Evolutionary conservation across 495 filamentous ascomycete species (phyloP), one percentile per base, ranked within the genome.

Genomic region (Penicillium cinerascens): DNA sequence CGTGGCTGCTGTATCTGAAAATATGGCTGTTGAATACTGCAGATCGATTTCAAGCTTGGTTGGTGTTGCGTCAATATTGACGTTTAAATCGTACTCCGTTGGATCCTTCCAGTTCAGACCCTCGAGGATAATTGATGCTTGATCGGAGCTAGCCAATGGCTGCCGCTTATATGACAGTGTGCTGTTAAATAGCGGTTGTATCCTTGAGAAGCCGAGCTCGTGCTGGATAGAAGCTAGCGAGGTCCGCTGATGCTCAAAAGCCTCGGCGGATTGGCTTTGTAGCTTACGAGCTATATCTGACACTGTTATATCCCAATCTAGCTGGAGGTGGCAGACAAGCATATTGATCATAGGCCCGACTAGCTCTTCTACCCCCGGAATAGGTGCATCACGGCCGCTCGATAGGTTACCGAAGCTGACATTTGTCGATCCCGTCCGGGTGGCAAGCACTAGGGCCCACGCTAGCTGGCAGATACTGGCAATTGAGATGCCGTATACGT

Each of bases 261-360:
- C 68, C 13, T 70, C 45, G 3, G 71, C 44, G 42, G 67, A 72
- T 7, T 74, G 64, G 4, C 63, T 55, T 44, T 78, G 75, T 8
- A 70, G 51, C 2, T 43, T 54, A 2, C 44, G 45, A 22, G 72
- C 51, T 25, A 72, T 48, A 1, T 68, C 65, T 6, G 61, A 63
- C 4, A 74, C 39, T 8, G 55, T 36, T 17, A 29, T 27, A 13
- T 42, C 37, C 2, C 43, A 10, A 6, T 29, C 33, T 20, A 68
- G 50, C 2, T 44, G 38, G 18, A 66, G 45, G 4, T 61, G 57
- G 35, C 56, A 63, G 9, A 64, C 41, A 21, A 74, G 49, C 55
- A 73, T 65, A 42, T 74, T 72, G 56, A 73, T 66, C 26, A 64
- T 67, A 11, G 70, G 59, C 2, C 73, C 73, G 18, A 76, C 63